Conservation (phyloP, 2,329 filamentous ascomycete genomes). For the Colletotrichum graminicola region DNA sequence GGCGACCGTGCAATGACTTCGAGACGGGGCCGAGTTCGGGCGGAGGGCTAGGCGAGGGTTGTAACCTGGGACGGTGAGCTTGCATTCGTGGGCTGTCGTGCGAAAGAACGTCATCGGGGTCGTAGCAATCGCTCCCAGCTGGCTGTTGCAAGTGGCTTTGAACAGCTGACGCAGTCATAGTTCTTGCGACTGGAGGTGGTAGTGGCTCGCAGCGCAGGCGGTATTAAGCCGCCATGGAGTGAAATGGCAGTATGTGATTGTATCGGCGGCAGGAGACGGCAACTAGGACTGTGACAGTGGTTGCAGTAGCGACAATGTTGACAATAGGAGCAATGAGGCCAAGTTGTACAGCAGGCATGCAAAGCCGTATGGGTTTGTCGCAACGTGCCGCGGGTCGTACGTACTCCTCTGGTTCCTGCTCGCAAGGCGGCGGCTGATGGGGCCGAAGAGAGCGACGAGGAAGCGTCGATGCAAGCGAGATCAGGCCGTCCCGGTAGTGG, state of each 20-base stretch:
- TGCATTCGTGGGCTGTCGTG: slow-evolving; percentile 55
- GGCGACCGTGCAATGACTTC: slow-evolving; percentile 65
- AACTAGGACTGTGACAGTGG: not conserved
- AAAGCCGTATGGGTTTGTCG: not conserved
- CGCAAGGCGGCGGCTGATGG: slow-evolving; percentile 32
- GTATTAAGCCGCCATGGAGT: slow-evolving; percentile 51
- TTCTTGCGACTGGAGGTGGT: slow-evolving; percentile 48
- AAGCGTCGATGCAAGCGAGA: slow-evolving; percentile 15
- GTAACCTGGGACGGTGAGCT: slow-evolving; percentile 40
- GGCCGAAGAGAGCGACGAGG: slow-evolving; percentile 30
- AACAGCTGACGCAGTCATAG: slow-evolving; percentile 56
- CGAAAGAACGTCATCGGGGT: slow-evolving; percentile 59
- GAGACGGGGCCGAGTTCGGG: slow-evolving; percentile 53
- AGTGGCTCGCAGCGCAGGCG: slow-evolving; percentile 37
- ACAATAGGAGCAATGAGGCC: not conserved
- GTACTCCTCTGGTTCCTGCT: slow-evolving; percentile 3
- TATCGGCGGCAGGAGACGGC: slow-evolving; percentile 5
- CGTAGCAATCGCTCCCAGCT: slow-evolving; percentile 54
- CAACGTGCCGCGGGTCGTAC: not conserved
- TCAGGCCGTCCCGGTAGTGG: not conserved
- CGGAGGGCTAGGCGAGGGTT: slow-evolving; percentile 61
- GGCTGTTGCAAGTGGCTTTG: slow-evolving; percentile 50
- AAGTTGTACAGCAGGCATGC: not conserved
- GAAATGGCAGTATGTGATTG: not conserved
- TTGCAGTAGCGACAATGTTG: not conserved